Evolutionary conservation across 257 asterid genomes (phyloP).

Genomic region (Cynanchum wilfordii): DNA sequence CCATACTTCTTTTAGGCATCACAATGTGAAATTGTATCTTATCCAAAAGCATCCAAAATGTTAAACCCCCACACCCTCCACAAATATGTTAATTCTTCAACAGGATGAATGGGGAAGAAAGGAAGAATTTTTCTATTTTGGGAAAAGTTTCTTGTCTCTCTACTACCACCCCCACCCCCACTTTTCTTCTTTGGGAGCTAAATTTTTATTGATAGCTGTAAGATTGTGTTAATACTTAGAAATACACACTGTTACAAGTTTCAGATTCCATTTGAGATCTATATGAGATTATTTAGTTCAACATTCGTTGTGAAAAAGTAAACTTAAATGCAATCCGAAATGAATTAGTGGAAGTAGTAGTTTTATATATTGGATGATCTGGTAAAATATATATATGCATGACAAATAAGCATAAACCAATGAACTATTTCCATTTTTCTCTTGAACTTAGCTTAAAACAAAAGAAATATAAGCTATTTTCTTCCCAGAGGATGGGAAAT

Average conservation of each 20-base stretch:
- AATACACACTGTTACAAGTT: not conserved
- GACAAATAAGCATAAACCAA: too few species aligned
- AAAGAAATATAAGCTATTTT: too few species aligned
- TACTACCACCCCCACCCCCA: not conserved
- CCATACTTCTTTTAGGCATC: constrained; percentile 26
- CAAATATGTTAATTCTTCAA: not conserved
- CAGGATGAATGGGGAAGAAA: constrained; percentile 16
- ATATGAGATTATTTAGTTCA: too few species aligned
- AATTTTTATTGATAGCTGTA: not conserved
- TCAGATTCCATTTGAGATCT: not conserved
- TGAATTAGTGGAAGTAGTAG: too few species aligned
- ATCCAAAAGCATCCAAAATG: not conserved
- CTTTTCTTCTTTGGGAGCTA: not conserved
- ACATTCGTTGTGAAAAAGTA: too few species aligned
- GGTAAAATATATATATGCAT: too few species aligned
- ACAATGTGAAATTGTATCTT: constrained; percentile 32
- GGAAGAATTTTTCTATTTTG: constrained; percentile 1
- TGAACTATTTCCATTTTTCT: too few species aligned
- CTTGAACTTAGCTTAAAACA: too few species aligned
- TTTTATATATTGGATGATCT: too few species aligned
- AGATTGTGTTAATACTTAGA: not conserved
- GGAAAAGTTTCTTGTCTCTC: not conserved
- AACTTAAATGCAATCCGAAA: too few species aligned
- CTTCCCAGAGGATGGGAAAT: not conserved
- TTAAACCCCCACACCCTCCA: not conserved